Evolutionary conservation across 1,284 basidiomycete species (phyloP).

Genomic region (Pisolithus thermaeus): DNA sequence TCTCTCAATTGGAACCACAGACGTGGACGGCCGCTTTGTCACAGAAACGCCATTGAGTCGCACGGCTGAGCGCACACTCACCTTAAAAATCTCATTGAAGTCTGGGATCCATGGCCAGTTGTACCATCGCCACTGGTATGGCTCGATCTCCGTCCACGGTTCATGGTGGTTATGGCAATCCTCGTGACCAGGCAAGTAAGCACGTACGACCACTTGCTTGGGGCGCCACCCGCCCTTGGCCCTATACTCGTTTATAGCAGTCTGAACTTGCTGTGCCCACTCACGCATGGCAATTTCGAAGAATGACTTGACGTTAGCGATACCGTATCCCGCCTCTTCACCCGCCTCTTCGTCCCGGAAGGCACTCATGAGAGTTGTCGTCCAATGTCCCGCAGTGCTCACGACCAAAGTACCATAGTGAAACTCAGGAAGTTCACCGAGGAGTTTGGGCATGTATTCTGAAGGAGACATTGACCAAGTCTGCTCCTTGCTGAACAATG

Average conservation of each 20-base stretch:
- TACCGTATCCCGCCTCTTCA: conserved; percentile 38
- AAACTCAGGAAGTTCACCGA: conserved; percentile 37
- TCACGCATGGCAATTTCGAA: conserved; percentile 47
- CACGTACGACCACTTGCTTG: conserved; percentile 49
- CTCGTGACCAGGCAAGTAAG: conserved; percentile 63
- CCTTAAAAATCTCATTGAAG: conserved; percentile 53
- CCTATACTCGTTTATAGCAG: conserved; percentile 22
- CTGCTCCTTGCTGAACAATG: conserved; percentile 49
- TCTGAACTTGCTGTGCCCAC: conserved; percentile 50
- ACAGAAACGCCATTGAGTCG: neutral
- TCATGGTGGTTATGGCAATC: conserved; percentile 44
- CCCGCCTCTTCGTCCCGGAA: conserved; percentile 34
- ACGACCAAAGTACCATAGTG: conserved; percentile 56
- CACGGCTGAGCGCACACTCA: conserved; percentile 17
- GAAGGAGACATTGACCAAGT: conserved; percentile 47
- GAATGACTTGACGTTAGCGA: conserved; percentile 46
- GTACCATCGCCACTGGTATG: conserved; percentile 45
- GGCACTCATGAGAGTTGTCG: conserved; percentile 47
- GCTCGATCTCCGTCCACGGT: conserved; percentile 39
- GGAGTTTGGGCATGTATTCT: conserved; percentile 48
- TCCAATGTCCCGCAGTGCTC: conserved; percentile 66
- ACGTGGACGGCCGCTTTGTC: neutral
- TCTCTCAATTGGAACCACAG: too few relatives aligned
- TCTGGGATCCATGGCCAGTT: conserved; percentile 58
- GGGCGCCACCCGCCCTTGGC: conserved; percentile 24